Evolutionary conservation across 1,284 basidiomycete genomes (phyloP), one percentile per base, ranked within the genome.

Genomic region (Cystobasidium pallidum): DNA sequence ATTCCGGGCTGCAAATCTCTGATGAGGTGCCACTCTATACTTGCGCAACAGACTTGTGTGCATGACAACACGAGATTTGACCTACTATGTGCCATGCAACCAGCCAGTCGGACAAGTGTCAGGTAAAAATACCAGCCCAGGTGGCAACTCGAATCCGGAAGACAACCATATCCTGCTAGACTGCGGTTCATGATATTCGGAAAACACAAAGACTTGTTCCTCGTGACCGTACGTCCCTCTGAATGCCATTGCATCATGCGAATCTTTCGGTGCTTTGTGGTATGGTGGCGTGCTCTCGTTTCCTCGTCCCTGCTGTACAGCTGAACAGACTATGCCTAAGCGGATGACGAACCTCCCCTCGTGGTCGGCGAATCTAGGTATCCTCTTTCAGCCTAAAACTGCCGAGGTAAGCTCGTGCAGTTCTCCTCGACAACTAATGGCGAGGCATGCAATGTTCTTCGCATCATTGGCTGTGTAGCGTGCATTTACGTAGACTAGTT

Each of bases 11-110:
- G 39, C 17, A 39, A 17, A 43, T 3, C 28, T n/a, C 39, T 24
- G 39, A 62, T 45, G 45, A 62, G 59, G 39, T 49, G 39, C 43
- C 13, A 62, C n/a, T n/a, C n/a, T n/a, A 21, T 26, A 7, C 3
- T 30, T 41, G 17, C 39, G 11, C 4, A 24, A 6, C 49, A 26
- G 4, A 24, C 49, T 28, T 7, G 26, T 24, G 24, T 3, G 49
- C 3, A n/a, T 51, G 21, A 28, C 6, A 28, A 51, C 4, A 15
- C 49, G 24, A 11, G 24, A 11, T 51, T 4, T 51, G 49, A 3
- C 49, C n/a, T 51, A 24, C 49, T 51, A 24, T 26, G 21, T 24
- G 21, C 19, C 11, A 24, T 17, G 15, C 8, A 51, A 28, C 6
- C 15, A 51, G 24, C 49, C 24, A 6, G 6, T 51, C 21, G 8